Conservation (phyloP, 2,329 filamentous ascomycete species). For the Lasiodiplodia hormozganensis region DNA sequence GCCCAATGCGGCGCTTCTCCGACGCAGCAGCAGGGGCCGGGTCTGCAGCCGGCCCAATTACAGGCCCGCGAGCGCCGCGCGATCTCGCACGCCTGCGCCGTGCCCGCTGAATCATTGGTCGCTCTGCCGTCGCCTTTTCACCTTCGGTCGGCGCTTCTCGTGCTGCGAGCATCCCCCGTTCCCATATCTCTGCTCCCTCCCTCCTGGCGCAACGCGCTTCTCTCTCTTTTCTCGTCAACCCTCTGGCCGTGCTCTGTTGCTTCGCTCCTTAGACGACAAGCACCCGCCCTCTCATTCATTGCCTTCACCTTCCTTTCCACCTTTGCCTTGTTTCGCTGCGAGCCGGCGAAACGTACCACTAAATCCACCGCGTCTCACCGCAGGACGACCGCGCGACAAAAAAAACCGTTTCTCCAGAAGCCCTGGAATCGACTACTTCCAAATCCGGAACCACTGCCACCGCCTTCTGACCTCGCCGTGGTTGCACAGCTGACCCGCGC, state of each 20-base stretch:
- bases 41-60: constrained; percentile 5
- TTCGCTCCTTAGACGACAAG: constrained; percentile 49
- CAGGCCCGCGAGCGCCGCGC: background rate
- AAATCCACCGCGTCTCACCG: constrained; percentile 22
- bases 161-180: constrained; percentile 27
- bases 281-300: constrained; percentile 42
- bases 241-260: constrained; percentile 34
- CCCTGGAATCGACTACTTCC: constrained; percentile 10
- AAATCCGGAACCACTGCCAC: constrained; percentile 7
- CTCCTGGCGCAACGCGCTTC: constrained; percentile 19
- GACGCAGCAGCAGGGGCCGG: constrained; percentile 9
- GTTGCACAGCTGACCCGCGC: constrained; percentile 24
- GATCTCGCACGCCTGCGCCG: constrained; percentile 20
- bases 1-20: constrained; percentile 7
- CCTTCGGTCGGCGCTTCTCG: constrained; percentile 22
- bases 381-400: constrained; percentile 24
- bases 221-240: constrained; percentile 6
- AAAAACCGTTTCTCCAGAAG: constrained; percentile 7
- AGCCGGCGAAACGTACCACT: constrained; percentile 36
- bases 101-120: constrained; percentile 21
- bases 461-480: constrained; percentile 20
- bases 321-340: constrained; percentile 37
- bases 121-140: constrained; percentile 24
- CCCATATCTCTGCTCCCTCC: constrained; percentile 36
- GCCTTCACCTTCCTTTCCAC: constrained; percentile 31